These are phyloP conservation scores for Ceratobasidium sp. DNA, from an alignment of 1,284 basidiomycete species.

Conservation along the genomic window DNA sequence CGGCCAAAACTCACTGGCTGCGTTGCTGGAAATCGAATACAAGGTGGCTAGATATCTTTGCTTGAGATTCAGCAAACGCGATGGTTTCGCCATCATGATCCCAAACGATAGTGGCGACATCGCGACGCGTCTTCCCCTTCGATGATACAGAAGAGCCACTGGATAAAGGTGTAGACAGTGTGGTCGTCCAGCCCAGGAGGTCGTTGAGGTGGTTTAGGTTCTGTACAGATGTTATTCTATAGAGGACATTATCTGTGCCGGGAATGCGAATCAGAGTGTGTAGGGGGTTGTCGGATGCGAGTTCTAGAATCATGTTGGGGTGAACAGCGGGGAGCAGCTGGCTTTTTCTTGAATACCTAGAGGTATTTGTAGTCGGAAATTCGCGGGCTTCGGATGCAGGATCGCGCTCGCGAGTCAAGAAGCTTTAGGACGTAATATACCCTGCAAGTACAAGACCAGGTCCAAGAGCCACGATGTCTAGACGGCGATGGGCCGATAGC, in stretches of 20 bases:
- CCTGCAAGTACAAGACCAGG: slow-evolving; percentile 28
- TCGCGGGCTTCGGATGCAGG: slow-evolving; percentile 19
- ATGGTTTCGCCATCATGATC: slow-evolving; percentile 41
- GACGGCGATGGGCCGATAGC: slow-evolving; percentile 24
- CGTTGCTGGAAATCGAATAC: slow-evolving; percentile 44
- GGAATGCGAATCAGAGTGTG: slow-evolving; percentile 46
- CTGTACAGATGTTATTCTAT: slow-evolving; percentile 41
- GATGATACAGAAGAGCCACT: slow-evolving; percentile 29
- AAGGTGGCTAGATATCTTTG: slow-evolving; percentile 37
- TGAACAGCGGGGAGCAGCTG: slow-evolving; percentile 9
- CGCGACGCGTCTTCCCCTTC: slow-evolving; percentile 38
- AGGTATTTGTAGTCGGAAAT: slow-evolving; percentile 36
- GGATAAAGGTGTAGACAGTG: slow-evolving; percentile 19
- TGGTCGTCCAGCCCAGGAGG: slow-evolving; percentile 44
- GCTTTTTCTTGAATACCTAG: background rate
- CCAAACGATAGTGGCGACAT: slow-evolving; percentile 43
- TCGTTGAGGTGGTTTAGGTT: slow-evolving; percentile 44
- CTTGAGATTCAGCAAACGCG: slow-evolving; percentile 27
- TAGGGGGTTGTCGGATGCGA: slow-evolving; percentile 43
- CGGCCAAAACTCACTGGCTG: slow-evolving; percentile 35
- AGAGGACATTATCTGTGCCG: slow-evolving; percentile 37
- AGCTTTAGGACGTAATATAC: slow-evolving; percentile 37
- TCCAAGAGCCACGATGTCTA: background rate
- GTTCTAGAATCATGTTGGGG: slow-evolving; percentile 45
- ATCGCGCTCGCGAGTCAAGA: slow-evolving; percentile 19